A percentile compares a stretch with the other conserved stretches of the same genome.
phyloP scores from a whole-genome alignment of 495 filamentous ascomycete species.

The Aspergillus homomorphus region DNA sequence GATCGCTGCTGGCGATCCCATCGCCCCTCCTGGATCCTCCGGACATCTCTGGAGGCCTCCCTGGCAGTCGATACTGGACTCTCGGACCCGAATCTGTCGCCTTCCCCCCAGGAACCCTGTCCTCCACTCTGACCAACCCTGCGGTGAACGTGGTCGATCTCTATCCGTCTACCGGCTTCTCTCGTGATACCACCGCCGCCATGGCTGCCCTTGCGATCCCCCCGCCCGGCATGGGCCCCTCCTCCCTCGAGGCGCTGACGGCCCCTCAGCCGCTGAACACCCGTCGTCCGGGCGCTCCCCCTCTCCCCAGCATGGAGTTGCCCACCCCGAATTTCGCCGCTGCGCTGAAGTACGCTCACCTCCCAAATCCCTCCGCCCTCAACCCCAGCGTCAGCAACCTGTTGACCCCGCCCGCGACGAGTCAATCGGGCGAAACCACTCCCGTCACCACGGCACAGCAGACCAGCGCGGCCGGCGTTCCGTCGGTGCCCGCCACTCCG shows the following conservation, averaged over 20 bases:
- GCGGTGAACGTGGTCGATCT: constrained; percentile 36
- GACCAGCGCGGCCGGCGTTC: constrained; percentile 38
- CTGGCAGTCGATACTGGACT: constrained; percentile 45
- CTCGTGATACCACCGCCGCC: constrained; percentile 30
- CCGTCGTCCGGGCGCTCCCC: constrained; percentile 58
- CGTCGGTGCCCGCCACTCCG: constrained; percentile 13
- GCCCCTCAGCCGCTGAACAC: constrained; percentile 49
- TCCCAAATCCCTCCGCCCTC: constrained; percentile 40
- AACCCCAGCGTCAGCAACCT: constrained; percentile 59
- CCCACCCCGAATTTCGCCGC: constrained; percentile 48
- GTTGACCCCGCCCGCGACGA: constrained; percentile 59
- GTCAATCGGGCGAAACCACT: constrained; percentile 57
- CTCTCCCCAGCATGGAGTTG: constrained; percentile 61
- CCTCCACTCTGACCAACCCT: constrained; percentile 28
- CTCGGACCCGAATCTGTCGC: constrained; percentile 27
- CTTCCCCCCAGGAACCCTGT: constrained; percentile 18
- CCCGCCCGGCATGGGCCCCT: constrained; percentile 44
- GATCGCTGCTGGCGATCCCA: constrained; percentile 35
- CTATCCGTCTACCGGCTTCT: constrained; percentile 26
- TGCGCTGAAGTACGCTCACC: constrained; percentile 43
- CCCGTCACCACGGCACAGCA: constrained; percentile 49
- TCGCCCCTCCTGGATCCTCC: constrained; percentile 50
- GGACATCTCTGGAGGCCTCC: constrained; percentile 38
- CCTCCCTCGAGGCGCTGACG: constrained; percentile 39
- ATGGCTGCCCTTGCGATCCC: constrained; percentile 47